Conservation (phyloP, 2,329 filamentous ascomycete genomes). For the Pezizomycotina sp. region DNA sequence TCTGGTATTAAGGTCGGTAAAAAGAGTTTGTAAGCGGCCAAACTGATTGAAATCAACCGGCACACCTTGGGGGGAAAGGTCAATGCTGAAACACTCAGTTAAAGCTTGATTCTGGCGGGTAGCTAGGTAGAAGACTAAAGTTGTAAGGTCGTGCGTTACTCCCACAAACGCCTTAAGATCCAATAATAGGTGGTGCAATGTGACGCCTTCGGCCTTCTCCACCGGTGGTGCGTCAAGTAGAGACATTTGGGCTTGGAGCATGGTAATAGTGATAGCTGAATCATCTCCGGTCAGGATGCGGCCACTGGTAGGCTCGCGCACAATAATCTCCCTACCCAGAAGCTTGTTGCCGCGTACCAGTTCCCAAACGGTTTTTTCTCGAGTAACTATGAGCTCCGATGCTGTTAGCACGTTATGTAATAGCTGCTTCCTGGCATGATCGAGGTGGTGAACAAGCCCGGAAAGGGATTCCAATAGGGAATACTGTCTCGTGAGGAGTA, state of each 20-base stretch:
- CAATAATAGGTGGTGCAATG: constrained; percentile 64
- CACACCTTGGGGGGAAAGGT: constrained; percentile 57
- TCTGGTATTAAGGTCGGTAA: constrained; percentile 64
- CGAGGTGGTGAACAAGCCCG: constrained; percentile 62
- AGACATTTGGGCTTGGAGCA: constrained; percentile 89
- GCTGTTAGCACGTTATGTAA: constrained; percentile 84
- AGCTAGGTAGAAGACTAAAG: constrained; percentile 62
- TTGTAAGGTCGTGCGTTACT: constrained; percentile 56
- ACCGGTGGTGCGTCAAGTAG: constrained; percentile 69
- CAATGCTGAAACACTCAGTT: constrained; percentile 68
- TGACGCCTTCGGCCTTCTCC: constrained; percentile 48
- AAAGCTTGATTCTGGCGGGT: constrained; percentile 51
- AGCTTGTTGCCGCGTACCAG: constrained; percentile 88
- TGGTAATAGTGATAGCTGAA: constrained; percentile 79
- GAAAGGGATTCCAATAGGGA: constrained; percentile 64
- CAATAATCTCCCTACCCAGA: constrained; percentile 83
- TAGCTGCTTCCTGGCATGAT: constrained; percentile 72
- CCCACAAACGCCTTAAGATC: constrained; percentile 72
- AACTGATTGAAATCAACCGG: constrained; percentile 48
- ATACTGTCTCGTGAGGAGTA: constrained; percentile 72
- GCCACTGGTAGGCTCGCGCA: constrained; percentile 72
- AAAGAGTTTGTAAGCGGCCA: constrained; percentile 64
- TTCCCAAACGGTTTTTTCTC: constrained; percentile 90
- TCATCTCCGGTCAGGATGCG: constrained; percentile 81
- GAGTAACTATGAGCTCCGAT: constrained; percentile 61